A percentile compares a stretch with the other conserved stretches of the same genome.
These are phyloP conservation scores for Fusarium subtropicale DNA, from an alignment of 2,329 filamentous ascomycete genomes.

Conservation along the genomic window DNA sequence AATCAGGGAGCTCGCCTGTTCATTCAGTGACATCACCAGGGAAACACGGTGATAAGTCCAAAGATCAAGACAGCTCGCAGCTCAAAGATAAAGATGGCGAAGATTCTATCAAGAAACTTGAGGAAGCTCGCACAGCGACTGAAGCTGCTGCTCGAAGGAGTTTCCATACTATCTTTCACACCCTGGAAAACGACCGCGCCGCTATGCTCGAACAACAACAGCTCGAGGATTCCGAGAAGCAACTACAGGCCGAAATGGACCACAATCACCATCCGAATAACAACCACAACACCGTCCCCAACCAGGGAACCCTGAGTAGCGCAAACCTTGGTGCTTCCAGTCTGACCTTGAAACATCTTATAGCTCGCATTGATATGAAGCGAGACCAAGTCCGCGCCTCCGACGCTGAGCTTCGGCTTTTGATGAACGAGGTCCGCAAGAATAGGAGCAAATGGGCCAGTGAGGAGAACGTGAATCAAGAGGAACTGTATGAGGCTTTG, in stretches of 20 bases:
- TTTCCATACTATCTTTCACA: constrained; percentile 95
- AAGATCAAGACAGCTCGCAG: constrained; percentile 60
- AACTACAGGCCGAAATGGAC: constrained; percentile 95
- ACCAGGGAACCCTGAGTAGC: constrained; percentile 90
- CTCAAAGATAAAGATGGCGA: constrained; percentile 77
- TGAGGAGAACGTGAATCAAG: constrained; percentile 96
- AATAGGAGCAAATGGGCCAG: constrained; percentile 99
- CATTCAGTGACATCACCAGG: constrained; percentile 72
- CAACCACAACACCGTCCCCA: constrained; percentile 65
- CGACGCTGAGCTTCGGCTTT: constrained; percentile 87
- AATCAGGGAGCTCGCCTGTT: constrained; percentile 74
- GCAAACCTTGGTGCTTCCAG: constrained; percentile 96
- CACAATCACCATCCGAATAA: constrained; percentile 66
- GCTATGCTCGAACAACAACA: constrained; percentile 98
- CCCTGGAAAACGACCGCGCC: constrained; percentile 91
- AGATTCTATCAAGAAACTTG: constrained; percentile 91
- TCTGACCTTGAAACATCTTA: constrained; percentile 95
- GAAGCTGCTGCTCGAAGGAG: constrained; percentile 90
- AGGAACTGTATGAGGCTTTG: constrained; percentile 95
- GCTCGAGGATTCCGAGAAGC: constrained; percentile 94
- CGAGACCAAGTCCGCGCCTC: constrained; percentile 90
- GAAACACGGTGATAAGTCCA: constrained; percentile 66
- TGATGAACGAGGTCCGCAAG: constrained; percentile 98
- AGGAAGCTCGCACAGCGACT: constrained; percentile 89
- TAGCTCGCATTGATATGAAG: constrained; percentile 94